These are phyloP conservation scores for Rhynchospora pubera DNA, from an alignment of 176 grass and related monocot species.

Conservation along the genomic window DNA sequence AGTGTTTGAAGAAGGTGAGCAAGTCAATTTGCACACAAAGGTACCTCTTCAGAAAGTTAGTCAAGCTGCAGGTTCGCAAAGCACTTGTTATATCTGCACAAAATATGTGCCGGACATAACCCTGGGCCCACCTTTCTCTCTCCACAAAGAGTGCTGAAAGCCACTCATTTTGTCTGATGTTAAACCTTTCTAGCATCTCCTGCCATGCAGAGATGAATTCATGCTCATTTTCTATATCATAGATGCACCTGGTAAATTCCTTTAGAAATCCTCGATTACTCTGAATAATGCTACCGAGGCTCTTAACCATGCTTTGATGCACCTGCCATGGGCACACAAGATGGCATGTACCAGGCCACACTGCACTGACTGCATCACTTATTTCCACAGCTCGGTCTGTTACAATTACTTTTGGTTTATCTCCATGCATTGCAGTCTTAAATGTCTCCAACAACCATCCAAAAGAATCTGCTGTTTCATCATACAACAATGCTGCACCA, in stretches of 20 bases:
- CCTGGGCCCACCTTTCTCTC: constrained; percentile 26
- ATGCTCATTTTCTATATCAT: constrained; percentile 25
- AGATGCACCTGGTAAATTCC: constrained; percentile 23
- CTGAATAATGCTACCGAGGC: constrained; percentile 17
- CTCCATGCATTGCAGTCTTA: constrained; percentile 38
- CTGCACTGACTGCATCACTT: constrained; percentile 3
- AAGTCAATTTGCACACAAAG: constrained; percentile 29
- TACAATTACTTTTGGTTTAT: constrained; percentile 34
- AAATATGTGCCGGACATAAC: constrained; percentile 25
- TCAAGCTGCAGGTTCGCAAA: constrained; percentile 21
- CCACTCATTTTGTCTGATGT: constrained; percentile 23
- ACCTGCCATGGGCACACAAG: constrained; percentile 34
- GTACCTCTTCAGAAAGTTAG: constrained; percentile 35
- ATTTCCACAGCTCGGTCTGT: constrained; percentile 30
- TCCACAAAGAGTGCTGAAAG: constrained; percentile 5
- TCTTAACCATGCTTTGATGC: constrained; percentile 26
- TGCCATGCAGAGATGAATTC: constrained; percentile 10
- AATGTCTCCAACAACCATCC: constrained; percentile 52
- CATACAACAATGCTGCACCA: constrained; percentile 31
- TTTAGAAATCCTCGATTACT: constrained; percentile 11
- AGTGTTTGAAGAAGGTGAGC: constrained; percentile 42
- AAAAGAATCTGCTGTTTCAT: constrained; percentile 38
- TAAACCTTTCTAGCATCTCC: constrained; percentile 19
- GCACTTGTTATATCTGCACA: constrained; percentile 12
- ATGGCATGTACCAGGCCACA: constrained; percentile 28